Evolutionary conservation across 2,329 filamentous ascomycete genomes (phyloP), one percentile per base, ranked within the genome.

Genomic region (Rutstroemia sp.): DNA sequence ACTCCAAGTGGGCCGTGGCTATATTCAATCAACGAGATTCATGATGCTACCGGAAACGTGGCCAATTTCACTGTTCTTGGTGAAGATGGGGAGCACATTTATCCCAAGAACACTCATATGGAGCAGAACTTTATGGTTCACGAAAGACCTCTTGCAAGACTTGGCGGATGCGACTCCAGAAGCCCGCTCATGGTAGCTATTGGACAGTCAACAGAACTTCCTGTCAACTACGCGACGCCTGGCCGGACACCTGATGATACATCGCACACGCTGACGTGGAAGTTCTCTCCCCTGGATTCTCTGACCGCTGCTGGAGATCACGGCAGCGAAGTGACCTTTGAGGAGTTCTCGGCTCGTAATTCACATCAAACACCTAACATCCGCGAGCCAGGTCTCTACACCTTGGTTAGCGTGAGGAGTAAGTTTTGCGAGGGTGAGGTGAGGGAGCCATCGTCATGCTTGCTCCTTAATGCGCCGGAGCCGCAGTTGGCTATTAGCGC

Each of bases 391-490:
- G 94, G 95, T 49, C 79, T 96, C 25, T 99, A 99, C 73, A 92
- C 87, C 1, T 73, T 99, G 57, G 87, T 84, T 61, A 83, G 88
- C 14, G 82, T 97, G 7, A 83, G 85, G 1, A 95, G 89, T 56
- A 85, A 88, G 23, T 87, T 84, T 59, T 99, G 94, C 68, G 78
- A 83, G 37, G 94, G 94, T 47, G 92, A 97, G 64, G 85, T 99
- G 4, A 80, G 92, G 62, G 94, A 99, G 70, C 94, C 94, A 27
- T 89, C 92, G 2, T 94, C 92, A n/a, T 97, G 92, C 70, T 78
- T 96, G 58, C 76, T 99, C 54, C 79, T 95, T 62, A 99, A 97
- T 63, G 94, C 94, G 5, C 86, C 94, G 0, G 86, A 96, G 72
- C 94, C 94, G 9, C 83, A 86, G 55, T 71, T 99, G 57, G 77